Conservation (phyloP, 2,329 filamentous ascomycete genomes). For the Aspergillus pseudonomiae region DNA sequence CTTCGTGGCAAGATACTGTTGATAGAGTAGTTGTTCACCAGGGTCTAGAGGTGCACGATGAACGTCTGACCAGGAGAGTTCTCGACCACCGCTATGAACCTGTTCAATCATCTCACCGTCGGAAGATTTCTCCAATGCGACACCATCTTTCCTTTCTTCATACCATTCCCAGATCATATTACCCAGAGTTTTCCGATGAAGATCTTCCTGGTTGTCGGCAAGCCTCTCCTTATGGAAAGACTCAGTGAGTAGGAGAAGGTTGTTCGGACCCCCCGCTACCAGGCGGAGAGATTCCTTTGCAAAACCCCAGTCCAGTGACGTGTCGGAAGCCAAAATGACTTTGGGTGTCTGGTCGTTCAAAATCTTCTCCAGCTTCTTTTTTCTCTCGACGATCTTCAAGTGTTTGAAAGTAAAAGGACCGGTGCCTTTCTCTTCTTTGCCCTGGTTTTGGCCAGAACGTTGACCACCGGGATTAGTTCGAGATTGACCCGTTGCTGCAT, state of each 20-base stretch:
- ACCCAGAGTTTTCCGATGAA: constrained; percentile 63
- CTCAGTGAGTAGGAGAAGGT: constrained; percentile 86
- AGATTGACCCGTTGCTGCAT: constrained; percentile 38
- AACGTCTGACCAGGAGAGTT: constrained; percentile 64
- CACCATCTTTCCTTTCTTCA: constrained; percentile 67
- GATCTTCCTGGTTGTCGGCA: constrained; percentile 26
- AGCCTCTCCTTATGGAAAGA: constrained; percentile 45
- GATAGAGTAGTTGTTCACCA: constrained; percentile 78
- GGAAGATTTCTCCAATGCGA: constrained; percentile 59
- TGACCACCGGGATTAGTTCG: constrained; percentile 48
- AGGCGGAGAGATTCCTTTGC: constrained; percentile 77
- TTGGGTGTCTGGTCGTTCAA: constrained; percentile 56
- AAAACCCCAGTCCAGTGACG: constrained; percentile 91
- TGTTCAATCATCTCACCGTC: constrained; percentile 66
- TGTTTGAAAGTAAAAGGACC: constrained; percentile 91
- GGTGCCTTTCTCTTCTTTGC: constrained; percentile 47
- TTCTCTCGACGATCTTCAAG: constrained; percentile 79
- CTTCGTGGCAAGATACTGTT: constrained; percentile 89
- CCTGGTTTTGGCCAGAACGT: constrained; percentile 35
- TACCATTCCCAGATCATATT: constrained; percentile 80
- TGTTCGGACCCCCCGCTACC: constrained; percentile 75
- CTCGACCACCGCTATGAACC: constrained; percentile 65
- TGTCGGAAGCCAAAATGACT: constrained; percentile 90
- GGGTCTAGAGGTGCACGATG: constrained; percentile 69
- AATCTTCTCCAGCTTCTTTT: constrained; percentile 75